Base-by-base conservation (phyloP, 306 rosid genomes). In the Bauhinia variegata region DNA sequence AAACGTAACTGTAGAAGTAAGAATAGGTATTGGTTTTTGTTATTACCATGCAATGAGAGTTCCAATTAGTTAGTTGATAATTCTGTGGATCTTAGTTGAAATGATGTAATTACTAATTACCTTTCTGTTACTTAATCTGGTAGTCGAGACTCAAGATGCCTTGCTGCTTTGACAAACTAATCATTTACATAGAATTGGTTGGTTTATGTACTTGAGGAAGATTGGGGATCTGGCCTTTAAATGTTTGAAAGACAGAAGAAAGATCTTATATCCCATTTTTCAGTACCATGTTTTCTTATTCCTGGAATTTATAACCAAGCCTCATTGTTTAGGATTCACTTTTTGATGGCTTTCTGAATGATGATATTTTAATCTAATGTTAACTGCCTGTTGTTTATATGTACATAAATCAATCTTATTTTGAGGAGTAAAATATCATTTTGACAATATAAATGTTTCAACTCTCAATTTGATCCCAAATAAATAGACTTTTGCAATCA, bases 341-440 rank as follows among this genome's bases (percentile, higher is more conserved):
- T 28, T 51, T 32, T 51, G 50, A 59, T 78, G 12, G 31, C 42
- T 14, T 62, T 19, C 49, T 48, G 19, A 30, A 39, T 7, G 13
- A 19, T 48, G 31, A 55, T 72, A 37, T 49, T 8, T 43, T 31
- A 12, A 16, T 58, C 33, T 19, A 58, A 31, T 19, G 58, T 4
- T 59, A 42, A 44, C 30, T 6, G 14, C 15, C 9, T 43, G 10
- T 41, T 31, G 16, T 42, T 42, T 57, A n/a, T 15, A 14, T 52
- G 41, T 46, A 8, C 32, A 43, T 51, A 33, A 46, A 8, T 68
- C 9, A 1, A 8, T 5, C 1, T 36, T 36, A 36, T 36, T 6
- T 36, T 36, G 28, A 1, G 2, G 28, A 23, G 28, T 23, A 23
- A 23, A n/a, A n/a, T n/a, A n/a, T n/a, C n/a, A n/a, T 2, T 23